phyloP scores from a whole-genome alignment of 768 basidiomycete genomes.

The Asterophora parasitica region DNA sequence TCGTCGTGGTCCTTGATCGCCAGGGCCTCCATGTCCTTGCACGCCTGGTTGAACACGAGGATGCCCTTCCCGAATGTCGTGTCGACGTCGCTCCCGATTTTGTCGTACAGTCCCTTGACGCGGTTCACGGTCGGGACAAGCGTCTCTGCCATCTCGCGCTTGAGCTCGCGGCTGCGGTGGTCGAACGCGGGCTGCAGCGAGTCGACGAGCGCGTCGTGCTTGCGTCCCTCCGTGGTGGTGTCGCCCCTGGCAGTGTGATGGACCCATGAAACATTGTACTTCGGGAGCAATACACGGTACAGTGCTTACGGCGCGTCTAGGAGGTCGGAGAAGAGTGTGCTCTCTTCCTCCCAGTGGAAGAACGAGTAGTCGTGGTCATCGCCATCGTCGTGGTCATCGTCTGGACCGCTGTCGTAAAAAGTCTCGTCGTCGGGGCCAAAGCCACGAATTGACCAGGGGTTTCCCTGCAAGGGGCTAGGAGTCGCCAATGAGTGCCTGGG shows the following conservation, averaged over 20 bases:
- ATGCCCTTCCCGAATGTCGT: constrained; percentile 37
- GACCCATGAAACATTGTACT: constrained; percentile 11
- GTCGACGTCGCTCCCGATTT: constrained; percentile 36
- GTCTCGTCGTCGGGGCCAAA: constrained; percentile 17
- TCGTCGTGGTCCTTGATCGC: constrained; percentile 40
- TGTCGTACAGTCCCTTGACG: constrained; percentile 35
- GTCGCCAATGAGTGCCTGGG: constrained; percentile 2
- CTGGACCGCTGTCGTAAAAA: constrained; percentile 8
- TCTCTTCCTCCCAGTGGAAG: constrained; percentile 50
- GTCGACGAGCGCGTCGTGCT: constrained; percentile 32
- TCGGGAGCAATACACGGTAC: constrained; percentile 1
- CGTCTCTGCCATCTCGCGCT: constrained; percentile 36
- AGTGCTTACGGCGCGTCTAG: constrained; percentile 37
- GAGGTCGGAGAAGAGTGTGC: constrained; percentile 46
- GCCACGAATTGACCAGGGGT: background rate
- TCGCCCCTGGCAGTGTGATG: constrained; percentile 17
- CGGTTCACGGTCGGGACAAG: constrained; percentile 46
- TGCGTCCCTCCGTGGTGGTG: constrained; percentile 22
- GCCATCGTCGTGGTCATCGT: constrained; percentile 14
- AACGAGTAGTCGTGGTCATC: constrained; percentile 25
- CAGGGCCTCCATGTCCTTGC: constrained; percentile 46
- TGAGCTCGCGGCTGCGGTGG: constrained; percentile 30
- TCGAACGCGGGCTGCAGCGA: constrained; percentile 39
- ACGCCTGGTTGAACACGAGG: constrained; percentile 48
- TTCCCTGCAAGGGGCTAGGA: background rate